Conservation (phyloP, 495 filamentous ascomycete species). For the Penicillium bialowiezense region DNA sequence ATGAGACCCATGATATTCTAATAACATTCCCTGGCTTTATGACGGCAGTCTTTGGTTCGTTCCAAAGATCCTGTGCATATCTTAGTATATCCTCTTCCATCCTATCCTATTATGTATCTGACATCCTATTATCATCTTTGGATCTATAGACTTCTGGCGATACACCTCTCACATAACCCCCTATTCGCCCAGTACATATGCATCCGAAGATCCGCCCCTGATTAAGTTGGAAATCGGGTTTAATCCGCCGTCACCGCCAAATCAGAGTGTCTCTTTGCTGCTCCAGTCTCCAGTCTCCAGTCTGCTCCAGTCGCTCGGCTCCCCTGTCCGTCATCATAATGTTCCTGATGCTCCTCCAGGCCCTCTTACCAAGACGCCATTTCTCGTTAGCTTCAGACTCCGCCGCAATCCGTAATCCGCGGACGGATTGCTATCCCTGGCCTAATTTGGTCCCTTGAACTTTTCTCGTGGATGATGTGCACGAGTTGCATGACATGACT, state of each 20-base stretch:
- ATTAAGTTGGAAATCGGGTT: slow-evolving; percentile 2
- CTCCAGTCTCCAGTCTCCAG: not conserved
- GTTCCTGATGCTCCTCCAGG: not conserved
- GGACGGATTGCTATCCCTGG: slow-evolving; percentile 3
- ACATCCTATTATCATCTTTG: no score
- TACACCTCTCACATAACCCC: not conserved
- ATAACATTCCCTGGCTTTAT: no score
- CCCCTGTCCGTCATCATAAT: slow-evolving; percentile 9
- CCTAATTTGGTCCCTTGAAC: not conserved
- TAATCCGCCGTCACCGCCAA: not conserved
- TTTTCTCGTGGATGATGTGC: slow-evolving; percentile 8
- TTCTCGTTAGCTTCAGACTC: slow-evolving; percentile 11
- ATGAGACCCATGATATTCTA: no score
- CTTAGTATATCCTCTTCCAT: no score
- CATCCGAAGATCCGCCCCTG: slow-evolving; percentile 3
- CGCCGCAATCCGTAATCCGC: no score
- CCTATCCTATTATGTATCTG: no score
- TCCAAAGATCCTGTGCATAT: not conserved
- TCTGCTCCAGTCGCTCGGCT: slow-evolving; percentile 9
- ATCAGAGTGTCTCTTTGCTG: slow-evolving; percentile 6
- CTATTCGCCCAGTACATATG: not conserved
- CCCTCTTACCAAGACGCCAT: not conserved
- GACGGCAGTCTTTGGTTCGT: not conserved
- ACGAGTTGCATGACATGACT: slow-evolving; percentile 17
- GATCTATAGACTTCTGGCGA: not conserved